Conservation (phyloP, 2,329 filamentous ascomycete species). For the Fusarium stilboides region DNA sequence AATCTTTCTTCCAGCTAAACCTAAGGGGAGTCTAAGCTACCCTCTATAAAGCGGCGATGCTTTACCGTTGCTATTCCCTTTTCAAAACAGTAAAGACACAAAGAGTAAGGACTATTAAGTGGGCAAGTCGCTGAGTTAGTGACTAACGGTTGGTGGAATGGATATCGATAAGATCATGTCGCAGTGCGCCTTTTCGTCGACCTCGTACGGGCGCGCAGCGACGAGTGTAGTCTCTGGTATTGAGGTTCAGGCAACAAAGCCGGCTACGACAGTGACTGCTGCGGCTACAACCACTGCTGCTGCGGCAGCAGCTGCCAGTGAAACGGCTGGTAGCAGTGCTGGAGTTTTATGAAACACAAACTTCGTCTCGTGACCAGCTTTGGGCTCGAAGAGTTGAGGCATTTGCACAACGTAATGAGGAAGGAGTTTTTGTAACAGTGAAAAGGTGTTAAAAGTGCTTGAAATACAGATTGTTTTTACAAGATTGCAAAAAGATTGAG, state of each 20-base stretch:
- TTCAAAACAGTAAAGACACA: slow-evolving; percentile 5
- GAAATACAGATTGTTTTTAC: too few species aligned
- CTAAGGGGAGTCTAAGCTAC: too few species aligned
- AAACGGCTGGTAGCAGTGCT: neutral
- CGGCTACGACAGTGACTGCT: neutral
- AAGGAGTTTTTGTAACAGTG: too few species aligned
- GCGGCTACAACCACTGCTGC: neutral
- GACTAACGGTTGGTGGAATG: rapidly evolving
- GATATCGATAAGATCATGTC: slow-evolving; percentile 10
- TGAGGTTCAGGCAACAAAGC: slow-evolving; percentile 6
- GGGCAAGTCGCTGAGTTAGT: rapidly evolving
- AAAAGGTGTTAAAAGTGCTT: too few species aligned
- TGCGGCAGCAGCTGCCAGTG: neutral
- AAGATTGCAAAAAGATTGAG: too few species aligned
- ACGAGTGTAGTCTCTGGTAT: slow-evolving; percentile 13
- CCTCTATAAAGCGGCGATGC: too few species aligned
- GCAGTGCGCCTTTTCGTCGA: neutral
- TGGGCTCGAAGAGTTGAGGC: too few species aligned
- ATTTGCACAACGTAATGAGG: too few species aligned
- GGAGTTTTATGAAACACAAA: neutral
- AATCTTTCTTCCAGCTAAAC: too few species aligned
- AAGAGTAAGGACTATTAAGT: neutral
- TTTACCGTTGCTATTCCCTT: too few species aligned
- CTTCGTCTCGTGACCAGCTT: too few species aligned
- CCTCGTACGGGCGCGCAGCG: neutral